Base-by-base conservation (phyloP, 208 protist species). In the Tritrichomonas foetus region DNA sequence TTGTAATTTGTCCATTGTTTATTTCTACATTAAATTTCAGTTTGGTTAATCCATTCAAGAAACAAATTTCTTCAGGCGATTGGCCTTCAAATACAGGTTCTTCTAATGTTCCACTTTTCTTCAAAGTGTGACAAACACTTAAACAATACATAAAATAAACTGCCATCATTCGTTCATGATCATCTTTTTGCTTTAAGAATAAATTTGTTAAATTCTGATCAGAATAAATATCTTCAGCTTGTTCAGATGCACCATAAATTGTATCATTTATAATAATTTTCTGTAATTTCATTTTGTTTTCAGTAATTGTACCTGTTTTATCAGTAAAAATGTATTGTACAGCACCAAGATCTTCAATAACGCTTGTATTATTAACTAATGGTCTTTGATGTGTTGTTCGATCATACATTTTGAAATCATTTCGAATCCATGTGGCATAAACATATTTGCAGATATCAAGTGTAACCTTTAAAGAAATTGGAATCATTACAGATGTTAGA, bases 401-500 rank as follows among this genome's bases (percentile, higher is more conserved):
- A 82, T 82, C 74, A 72, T 96, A 96, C 96, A 99, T 98, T 0
- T 95, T 69, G 30, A 66, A 78, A 95, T 99, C 98, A 96, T 97
- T 97, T 93, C 97, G 97, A 14, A 99, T 98, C 93, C 95, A 95
- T 13, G 96, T 94, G 8, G 97, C 94, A 96, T 98, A 98, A 94
- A 97, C 96, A 93, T 98, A 98, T 95, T 98, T 98, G 66, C 95
- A 97, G 80, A 98, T 96, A 95, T 98, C 97, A 30, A 98, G 95
- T 47, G 97, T 97, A 89, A 98, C 98, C 94, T 99, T 98, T 92
- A 99, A 97, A 36, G 97, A 98, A 30, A 99, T 97, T 14, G 98
- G 98, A 72, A 99, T 99, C 96, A 99, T 98, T 22, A 98, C 96
- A n/a, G 97, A 98, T n/a, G 97, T 98, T 1, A 99, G 94, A 3